These are phyloP conservation scores for Phellinidium pouzarii DNA, from an alignment of 1,284 basidiomycete genomes.

Conservation along the genomic window DNA sequence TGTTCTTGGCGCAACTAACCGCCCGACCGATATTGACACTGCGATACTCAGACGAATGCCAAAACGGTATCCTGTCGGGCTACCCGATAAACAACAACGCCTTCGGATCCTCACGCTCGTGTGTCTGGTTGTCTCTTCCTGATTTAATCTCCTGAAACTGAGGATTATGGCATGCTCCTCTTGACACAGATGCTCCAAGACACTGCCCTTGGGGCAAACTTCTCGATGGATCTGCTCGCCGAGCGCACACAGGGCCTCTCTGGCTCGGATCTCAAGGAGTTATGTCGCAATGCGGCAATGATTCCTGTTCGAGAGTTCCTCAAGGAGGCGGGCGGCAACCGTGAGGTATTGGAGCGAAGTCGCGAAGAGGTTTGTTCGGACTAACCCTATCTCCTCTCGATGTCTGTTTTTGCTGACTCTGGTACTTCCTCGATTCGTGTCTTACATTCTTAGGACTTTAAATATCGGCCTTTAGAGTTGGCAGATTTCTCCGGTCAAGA, in stretches of 20 bases:
- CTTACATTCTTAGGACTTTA: conserved; percentile 51
- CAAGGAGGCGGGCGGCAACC: conserved; percentile 50
- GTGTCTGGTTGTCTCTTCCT: conserved; percentile 22
- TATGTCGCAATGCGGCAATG: conserved; percentile 94
- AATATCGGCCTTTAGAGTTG: conserved; percentile 62
- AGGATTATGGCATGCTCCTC: not conserved
- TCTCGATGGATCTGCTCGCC: conserved; percentile 67
- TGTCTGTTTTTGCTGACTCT: not conserved
- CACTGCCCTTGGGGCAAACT: conserved; percentile 59
- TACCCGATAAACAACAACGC: conserved; percentile 81
- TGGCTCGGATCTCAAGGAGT: conserved; percentile 89
- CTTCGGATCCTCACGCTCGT: conserved; percentile 87
- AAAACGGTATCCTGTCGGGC: conserved; percentile 87
- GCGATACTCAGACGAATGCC: conserved; percentile 97
- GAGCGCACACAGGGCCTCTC: conserved; percentile 72
- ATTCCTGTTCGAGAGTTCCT: conserved; percentile 85
- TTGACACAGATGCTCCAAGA: conserved; percentile 72
- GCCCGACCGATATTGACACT: conserved; percentile 92
- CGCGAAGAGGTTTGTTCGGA: conserved; percentile 61
- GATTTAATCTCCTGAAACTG: not conserved
- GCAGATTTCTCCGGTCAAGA: conserved; percentile 68
- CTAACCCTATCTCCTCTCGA: too few species aligned
- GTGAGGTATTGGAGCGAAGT: conserved; percentile 43
- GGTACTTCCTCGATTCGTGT: not conserved
- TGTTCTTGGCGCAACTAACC: conserved; percentile 93